A percentile compares a stretch with the other conserved stretches of the same genome.
These are phyloP conservation scores for Bretziella fagacearum DNA, from an alignment of 2,329 filamentous ascomycete species.

Conservation along the genomic window DNA sequence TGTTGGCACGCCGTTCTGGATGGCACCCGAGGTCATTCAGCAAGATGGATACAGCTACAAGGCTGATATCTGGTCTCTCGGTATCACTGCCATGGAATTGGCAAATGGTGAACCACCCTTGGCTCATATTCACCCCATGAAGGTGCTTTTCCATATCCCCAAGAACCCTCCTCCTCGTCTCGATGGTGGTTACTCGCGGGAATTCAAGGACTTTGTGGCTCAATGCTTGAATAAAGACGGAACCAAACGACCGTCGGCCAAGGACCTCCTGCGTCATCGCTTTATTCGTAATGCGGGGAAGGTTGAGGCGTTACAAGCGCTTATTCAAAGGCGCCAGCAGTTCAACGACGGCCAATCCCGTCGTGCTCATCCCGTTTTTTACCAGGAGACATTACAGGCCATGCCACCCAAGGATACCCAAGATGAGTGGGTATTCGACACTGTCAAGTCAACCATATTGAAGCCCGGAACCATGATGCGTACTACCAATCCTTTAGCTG, in stretches of 20 bases:
- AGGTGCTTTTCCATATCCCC: constrained; percentile 79
- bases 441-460: constrained; percentile 53
- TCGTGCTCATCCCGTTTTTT: constrained; percentile 61
- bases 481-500: neutral
- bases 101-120: constrained; percentile 79
- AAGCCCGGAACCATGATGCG: constrained; percentile 5
- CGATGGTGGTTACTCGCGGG: constrained; percentile 70
- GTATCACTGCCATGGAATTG: constrained; percentile 83
- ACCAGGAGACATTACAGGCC: constrained; percentile 75
- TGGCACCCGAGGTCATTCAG: constrained; percentile 89
- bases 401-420: constrained; percentile 50
- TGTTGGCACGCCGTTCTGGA: constrained; percentile 94
- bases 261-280: constrained; percentile 70
- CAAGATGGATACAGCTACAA: constrained; percentile 73
- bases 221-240: constrained; percentile 87
- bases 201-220: constrained; percentile 87
- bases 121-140: constrained; percentile 78
- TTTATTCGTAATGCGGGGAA: constrained; percentile 81
- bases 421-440: constrained; percentile 93
- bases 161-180: constrained; percentile 73
- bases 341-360: constrained; percentile 60
- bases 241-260: constrained; percentile 66
- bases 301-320: constrained; percentile 70
- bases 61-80: constrained; percentile 84
- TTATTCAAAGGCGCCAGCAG: constrained; percentile 67